Percentiles rank a stretch among this genome's conserved stretches.
Conservation (phyloP, 352 stramenopile species). For the Aphanomyces astaci region DNA sequence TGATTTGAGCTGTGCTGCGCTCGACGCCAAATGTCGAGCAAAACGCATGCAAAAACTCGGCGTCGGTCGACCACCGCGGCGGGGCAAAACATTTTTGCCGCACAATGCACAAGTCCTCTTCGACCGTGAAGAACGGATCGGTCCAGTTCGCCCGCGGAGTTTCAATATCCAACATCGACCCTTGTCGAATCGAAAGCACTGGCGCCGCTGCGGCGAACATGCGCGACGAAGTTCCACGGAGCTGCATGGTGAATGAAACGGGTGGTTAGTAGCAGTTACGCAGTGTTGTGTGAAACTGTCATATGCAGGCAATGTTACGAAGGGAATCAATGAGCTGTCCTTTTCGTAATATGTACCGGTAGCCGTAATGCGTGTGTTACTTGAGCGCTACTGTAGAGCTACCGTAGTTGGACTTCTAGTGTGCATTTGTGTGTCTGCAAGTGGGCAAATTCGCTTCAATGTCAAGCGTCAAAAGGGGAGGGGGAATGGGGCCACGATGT, state of each 20-base stretch:
- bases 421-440: no score
- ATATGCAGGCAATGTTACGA: no score
- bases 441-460: no score
- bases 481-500: no score
- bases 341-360: no score
- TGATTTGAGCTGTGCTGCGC: constrained; percentile 33
- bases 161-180: background rate
- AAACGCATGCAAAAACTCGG: constrained; percentile 44
- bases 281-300: no score
- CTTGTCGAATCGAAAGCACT: background rate
- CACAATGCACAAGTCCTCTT: constrained; percentile 58
- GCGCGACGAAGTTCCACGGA: background rate
- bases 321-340: no score
- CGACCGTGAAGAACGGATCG: constrained; percentile 37
- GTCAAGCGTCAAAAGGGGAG: no score
- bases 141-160: constrained; percentile 26
- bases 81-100: constrained; percentile 51
- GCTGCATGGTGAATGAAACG: background rate
- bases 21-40: constrained; percentile 36
- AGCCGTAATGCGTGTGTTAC: no score
- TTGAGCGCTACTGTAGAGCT: no score
- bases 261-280: background rate
- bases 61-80: constrained; percentile 31
- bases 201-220: background rate
- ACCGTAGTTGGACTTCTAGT: no score